Evolutionary conservation across 495 filamentous ascomycete species (phyloP).

Genomic region (Tuber brumale): DNA sequence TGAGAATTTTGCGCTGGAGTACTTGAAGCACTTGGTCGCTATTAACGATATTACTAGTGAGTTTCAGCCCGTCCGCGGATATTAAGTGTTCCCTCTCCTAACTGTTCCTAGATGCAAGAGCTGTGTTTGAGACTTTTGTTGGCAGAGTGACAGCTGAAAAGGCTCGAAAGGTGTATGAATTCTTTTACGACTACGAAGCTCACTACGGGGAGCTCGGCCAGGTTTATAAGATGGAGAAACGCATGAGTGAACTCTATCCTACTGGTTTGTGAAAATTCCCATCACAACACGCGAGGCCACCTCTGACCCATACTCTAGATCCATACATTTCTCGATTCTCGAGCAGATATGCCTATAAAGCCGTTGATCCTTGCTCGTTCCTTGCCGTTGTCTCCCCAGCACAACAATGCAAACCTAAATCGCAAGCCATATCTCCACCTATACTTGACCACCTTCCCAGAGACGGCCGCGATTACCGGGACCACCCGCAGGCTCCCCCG

Average conservation of each 20-base stretch:
- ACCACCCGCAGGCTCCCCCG: slow-evolving; percentile 14
- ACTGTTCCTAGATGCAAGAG: slow-evolving; percentile 68
- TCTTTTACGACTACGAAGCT: slow-evolving; percentile 92
- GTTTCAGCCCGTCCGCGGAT: slow-evolving; percentile 41
- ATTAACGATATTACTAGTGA: slow-evolving; percentile 89
- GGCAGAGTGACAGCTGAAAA: slow-evolving; percentile 66
- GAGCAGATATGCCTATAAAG: slow-evolving; percentile 60
- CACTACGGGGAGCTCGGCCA: slow-evolving; percentile 84
- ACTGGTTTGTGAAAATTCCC: slow-evolving; percentile 45
- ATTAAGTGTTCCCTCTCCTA: not conserved
- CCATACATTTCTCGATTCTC: slow-evolving; percentile 67
- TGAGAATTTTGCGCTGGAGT: slow-evolving; percentile 83
- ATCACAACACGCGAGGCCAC: slow-evolving; percentile 5
- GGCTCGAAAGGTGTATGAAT: slow-evolving; percentile 74
- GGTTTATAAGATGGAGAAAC: slow-evolving; percentile 78
- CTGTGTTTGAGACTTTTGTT: slow-evolving; percentile 88
- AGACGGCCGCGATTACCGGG: slow-evolving; percentile 21
- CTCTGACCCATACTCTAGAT: slow-evolving; percentile 47
- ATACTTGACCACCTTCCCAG: slow-evolving; percentile 45
- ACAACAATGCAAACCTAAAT: slow-evolving; percentile 64
- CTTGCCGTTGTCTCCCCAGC: slow-evolving; percentile 76
- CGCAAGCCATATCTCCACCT: slow-evolving; percentile 42
- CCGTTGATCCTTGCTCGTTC: slow-evolving; percentile 68
- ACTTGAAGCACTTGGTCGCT: slow-evolving; percentile 85
- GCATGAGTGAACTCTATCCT: slow-evolving; percentile 87